Conservation (phyloP, 164 flowering plant genomes). For the Magnolia kwangsiensis region DNA sequence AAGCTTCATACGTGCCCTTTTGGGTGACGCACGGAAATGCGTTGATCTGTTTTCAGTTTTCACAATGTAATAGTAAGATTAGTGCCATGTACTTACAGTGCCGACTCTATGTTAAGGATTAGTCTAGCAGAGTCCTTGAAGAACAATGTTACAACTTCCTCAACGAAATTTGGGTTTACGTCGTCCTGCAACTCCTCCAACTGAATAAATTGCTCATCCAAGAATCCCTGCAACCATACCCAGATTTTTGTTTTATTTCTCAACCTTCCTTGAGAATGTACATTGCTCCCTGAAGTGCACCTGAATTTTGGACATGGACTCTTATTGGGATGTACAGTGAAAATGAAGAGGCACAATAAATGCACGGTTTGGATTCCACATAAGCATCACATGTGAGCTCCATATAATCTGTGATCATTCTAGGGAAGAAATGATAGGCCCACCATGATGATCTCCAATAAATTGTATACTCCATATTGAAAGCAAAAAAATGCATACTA, state of each 20-base stretch:
- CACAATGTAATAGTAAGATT: background rate
- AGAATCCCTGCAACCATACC: constrained; percentile 39
- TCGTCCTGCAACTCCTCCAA: constrained; percentile 59
- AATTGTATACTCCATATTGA: no score
- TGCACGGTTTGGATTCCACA: no score
- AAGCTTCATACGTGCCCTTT: no score
- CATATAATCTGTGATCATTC: no score
- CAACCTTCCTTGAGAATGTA: background rate
- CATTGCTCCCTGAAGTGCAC: no score
- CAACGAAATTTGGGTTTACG: constrained; percentile 52
- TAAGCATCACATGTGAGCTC: no score
- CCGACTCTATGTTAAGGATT: constrained; percentile 36
- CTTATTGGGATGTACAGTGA: no score
- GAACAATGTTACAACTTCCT: constrained; percentile 49
- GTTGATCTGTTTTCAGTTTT: background rate
- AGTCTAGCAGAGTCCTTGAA: constrained; percentile 44
- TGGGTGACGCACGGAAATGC: background rate
- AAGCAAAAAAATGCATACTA: no score
- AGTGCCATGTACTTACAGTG: constrained; percentile 28
- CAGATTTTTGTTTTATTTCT: background rate
- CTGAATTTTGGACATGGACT: no score
- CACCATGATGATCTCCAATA: no score
- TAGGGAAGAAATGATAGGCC: no score
- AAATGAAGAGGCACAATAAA: no score
- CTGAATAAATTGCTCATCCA: constrained; percentile 62